These are phyloP conservation scores for Globisporangium ultimum DNA, from an alignment of 352 stramenopile species.

Conservation along the genomic window DNA sequence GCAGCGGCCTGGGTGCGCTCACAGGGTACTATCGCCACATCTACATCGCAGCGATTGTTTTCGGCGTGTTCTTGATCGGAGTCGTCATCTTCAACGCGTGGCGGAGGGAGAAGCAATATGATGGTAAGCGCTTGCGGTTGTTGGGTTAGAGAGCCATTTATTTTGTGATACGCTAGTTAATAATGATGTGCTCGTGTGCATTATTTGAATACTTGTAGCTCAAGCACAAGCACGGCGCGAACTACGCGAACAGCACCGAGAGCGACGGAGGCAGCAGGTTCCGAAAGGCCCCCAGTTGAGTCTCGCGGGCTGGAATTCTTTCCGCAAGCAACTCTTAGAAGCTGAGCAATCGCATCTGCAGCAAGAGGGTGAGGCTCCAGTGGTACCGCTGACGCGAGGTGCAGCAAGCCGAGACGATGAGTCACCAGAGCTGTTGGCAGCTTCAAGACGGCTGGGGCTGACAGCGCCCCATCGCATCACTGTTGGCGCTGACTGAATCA, in stretches of 20 bases:
- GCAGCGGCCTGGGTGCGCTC: too few species aligned
- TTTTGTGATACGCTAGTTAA: background rate
- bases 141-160: too few species aligned
- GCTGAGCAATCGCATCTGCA: conserved; percentile 16
- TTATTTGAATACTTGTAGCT: background rate
- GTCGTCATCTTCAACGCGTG: conserved; percentile 8
- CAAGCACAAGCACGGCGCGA: background rate
- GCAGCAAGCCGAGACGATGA: too few species aligned
- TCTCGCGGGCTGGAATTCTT: conserved; percentile 43
- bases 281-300: conserved; percentile 24
- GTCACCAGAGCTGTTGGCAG: too few species aligned
- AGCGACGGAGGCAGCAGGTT: conserved; percentile 8
- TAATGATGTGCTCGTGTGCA: background rate
- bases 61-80: conserved; percentile 4
- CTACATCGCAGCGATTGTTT: conserved; percentile 3
- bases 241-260: conserved; percentile 1
- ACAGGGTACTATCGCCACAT: background rate
- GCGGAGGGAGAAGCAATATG: conserved; percentile 1
- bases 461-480: too few species aligned
- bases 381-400: too few species aligned
- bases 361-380: background rate
- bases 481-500: too few species aligned
- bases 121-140: conserved; percentile 2
- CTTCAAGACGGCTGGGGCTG: too few species aligned
- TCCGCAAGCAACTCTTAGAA: conserved; percentile 39